A percentile compares a stretch with the other conserved stretches of the same genome.
These are phyloP conservation scores for Gonapodya sp. DNA, from an alignment of 192 early-diverging fungal genomes.

Conservation along the genomic window DNA sequence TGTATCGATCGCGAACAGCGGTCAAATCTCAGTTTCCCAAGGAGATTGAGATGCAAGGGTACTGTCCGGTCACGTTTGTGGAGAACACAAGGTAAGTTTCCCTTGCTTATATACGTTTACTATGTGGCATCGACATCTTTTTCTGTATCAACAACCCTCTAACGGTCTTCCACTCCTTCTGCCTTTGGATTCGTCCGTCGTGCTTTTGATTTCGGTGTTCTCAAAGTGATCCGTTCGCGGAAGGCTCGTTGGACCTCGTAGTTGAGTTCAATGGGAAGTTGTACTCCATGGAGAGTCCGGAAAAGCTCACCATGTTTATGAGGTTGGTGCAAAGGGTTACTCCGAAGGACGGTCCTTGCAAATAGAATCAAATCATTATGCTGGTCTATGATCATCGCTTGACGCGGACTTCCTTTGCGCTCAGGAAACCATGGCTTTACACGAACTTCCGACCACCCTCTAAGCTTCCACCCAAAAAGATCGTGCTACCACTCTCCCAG, in stretches of 20 bases:
- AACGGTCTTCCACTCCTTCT: too few species aligned
- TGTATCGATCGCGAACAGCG: constrained; percentile 8
- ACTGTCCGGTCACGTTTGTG: constrained; percentile 41
- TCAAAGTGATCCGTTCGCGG: constrained; percentile 26
- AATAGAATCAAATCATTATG: too few species aligned
- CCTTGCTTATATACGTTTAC: background rate
- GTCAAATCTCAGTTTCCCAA: constrained; percentile 35
- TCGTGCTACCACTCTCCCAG: constrained; percentile 22
- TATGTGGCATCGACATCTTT: too few species aligned
- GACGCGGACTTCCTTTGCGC: background rate
- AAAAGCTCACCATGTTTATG: constrained; percentile 30
- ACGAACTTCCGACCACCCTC: constrained; percentile 28
- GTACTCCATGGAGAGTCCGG: constrained; percentile 24
- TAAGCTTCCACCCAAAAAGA: constrained; percentile 37
- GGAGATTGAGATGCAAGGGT: constrained; percentile 43
- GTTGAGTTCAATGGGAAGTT: constrained; percentile 40
- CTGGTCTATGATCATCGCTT: background rate
- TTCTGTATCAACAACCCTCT: too few species aligned
- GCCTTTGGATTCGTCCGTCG: background rate
- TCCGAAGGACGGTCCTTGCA: too few species aligned
- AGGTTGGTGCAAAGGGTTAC: constrained; percentile 16
- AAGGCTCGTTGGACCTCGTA: constrained; percentile 24
- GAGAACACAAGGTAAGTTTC: constrained; percentile 30
- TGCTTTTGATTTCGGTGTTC: background rate
- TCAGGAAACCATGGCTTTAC: constrained; percentile 37